Evolutionary conservation across 306 rosid species (phyloP), one percentile per base, ranked within the genome.

Genomic region (Lathyrus sativus): DNA sequence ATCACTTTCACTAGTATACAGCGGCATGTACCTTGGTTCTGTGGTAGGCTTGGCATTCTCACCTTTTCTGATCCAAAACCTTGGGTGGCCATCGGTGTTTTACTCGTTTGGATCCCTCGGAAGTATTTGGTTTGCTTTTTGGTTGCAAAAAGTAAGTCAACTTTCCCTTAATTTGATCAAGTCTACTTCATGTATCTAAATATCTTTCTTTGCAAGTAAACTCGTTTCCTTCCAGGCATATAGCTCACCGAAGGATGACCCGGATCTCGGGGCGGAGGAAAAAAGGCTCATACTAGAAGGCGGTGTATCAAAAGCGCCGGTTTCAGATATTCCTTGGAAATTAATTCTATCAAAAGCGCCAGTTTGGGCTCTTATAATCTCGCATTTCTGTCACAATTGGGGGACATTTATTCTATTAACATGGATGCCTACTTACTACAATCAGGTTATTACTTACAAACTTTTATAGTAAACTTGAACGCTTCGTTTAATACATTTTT

Each of bases 11-110:
- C 84, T 92, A 9, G 96, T 92, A 14, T 92, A 92, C 68, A 92
- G 95, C 50, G 96, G 98, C 88, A 92, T 92, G 98, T 92, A 89
- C 82, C 96, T 92, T 70, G 98, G 98, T 75, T 92, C 98, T 54
- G 98, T 92, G 67, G 79, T 78, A 26, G 96, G 98, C 68, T 79
- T 92, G 92, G 98, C 95, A 28, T 1, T 85, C 71, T 92, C 98
- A 17, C 98, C 98, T 24, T 1, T 48, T 51, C 83, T 92, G 29
- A 92, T 89, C 78, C 83, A 89, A 18, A 81, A 83, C 50, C 89
- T 89, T 57, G 95, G 95, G 78, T 92, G 98, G 98, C 85, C 98
- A 37, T 92, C 98, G 3, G 98, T 92, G 65, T 92, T 92, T 78
- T 92, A 92, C 77, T 80, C 96, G 54, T 92, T 92, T 81, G 98